Evolutionary conservation across 768 basidiomycete species (phyloP), one percentile per base, ranked within the genome.

Genomic region (Boletus patriciae): DNA sequence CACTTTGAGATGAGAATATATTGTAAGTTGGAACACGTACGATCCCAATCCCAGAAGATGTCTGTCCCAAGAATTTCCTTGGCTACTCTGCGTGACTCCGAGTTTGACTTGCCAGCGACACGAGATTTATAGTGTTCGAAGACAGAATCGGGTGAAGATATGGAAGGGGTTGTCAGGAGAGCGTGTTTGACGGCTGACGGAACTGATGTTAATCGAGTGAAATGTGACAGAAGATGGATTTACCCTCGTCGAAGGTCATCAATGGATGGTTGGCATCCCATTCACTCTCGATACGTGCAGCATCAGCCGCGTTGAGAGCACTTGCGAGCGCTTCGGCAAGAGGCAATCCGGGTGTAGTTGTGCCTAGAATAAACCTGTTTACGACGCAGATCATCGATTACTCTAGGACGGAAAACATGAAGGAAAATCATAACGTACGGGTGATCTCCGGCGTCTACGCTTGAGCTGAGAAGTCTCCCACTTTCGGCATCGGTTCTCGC

Each of bases 401-500:
- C 36, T 41, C 41, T 23, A 40, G 10, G 40, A 57, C 34, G 27
- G 21, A 57, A 55, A 52, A 47, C 49, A 53, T 13, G 37, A 21
- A 7, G 46, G 58, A 60, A 48, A 56, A 59, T 58, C 61, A 74
- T 77, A 50, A 74, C 77, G 63, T 61, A 71, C 70, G 70, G 70
- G 40, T 96, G 92, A 74, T 98, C 95, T 31, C 79, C 77, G 46
- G 83, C 71, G 67, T 97, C 95, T 31, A 96, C 80, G 48, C 86
- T 92, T 23, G 88, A 90, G 7, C 90, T 88, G 54, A 98, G 79
- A 36, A 96, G 83, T 70, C 86, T 88, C 43, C 83, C 92, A 18
- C 87, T 90, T 72, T 96, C 92, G 21, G 94, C 87, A 70, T 98
- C 95, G 1, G 94, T 95, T 48, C 95, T 86, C 12, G 94, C 94